Conservation (phyloP, 2,329 filamentous ascomycete genomes). For the Scedosporium minutisporum region DNA sequence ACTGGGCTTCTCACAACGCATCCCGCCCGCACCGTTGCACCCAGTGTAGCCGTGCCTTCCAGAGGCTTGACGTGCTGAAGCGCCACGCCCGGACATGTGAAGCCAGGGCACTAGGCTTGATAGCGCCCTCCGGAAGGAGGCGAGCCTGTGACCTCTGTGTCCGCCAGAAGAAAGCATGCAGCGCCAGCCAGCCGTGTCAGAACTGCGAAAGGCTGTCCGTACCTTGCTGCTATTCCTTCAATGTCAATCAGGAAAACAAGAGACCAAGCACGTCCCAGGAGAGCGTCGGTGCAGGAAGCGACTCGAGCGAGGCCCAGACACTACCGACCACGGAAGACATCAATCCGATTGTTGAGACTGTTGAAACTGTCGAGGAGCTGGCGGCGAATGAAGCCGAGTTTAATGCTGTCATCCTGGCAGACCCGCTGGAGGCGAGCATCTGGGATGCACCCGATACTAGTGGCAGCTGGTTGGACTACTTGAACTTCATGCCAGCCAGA, state of each 20-base stretch:
- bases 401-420: neutral
- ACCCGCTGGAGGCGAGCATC: neutral
- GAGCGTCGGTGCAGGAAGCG: neutral
- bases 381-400: neutral
- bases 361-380: neutral
- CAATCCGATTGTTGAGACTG: neutral
- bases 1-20: constrained; percentile 20
- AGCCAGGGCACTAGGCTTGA: constrained; percentile 9
- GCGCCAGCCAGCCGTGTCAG: constrained; percentile 61
- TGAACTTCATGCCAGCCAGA: neutral
- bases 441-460: neutral
- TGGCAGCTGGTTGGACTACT: neutral
- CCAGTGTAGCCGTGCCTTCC: constrained; percentile 21
- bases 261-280: neutral
- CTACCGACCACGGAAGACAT: neutral
- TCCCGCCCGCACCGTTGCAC: constrained; percentile 22
- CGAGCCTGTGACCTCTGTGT: constrained; percentile 41
- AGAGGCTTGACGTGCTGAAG: constrained; percentile 26
- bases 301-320: neutral
- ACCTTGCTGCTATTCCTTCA: constrained; percentile 43
- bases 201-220: constrained; percentile 50
- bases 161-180: constrained; percentile 68
- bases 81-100: constrained; percentile 24
- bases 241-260: neutral
- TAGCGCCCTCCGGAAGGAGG: constrained; percentile 13